Base-by-base conservation (phyloP, 2,329 filamentous ascomycete genomes). In the Pestalotiopsis sp. region DNA sequence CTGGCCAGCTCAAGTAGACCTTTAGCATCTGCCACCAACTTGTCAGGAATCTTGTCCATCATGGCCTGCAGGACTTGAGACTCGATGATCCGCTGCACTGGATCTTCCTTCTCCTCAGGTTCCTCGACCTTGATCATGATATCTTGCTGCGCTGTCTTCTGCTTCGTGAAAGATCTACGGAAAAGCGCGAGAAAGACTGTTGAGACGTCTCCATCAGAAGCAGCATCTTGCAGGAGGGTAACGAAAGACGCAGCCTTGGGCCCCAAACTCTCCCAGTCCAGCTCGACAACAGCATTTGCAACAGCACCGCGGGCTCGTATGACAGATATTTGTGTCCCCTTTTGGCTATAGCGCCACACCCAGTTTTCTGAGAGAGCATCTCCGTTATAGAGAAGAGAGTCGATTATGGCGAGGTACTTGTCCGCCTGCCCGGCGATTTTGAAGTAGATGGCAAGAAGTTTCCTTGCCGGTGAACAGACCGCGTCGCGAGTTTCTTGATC, bases 51-150 rank as follows among this genome's bases (percentile, higher is more conserved):
- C 60, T 82, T 85, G 27, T 88, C 86, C 78, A 93, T 88, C 79
- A 94, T 85, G 41, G 85, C 86, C 73, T 92, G 90, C 7, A 93
- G 82, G 0, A 93, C 79, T 63, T 89, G 89, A 4, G 90, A 83
- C 70, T 92, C 85, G 5, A 86, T 78, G 1, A 94, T 79, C 3
- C 84, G 82, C 4, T 75, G 75, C 3, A 88, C 69, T 0, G 86
- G 81, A 60, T 87, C 83, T 1, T 77, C 73, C 0, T 74, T 66
- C 3, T 79, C 72, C 1, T 81, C 76, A 20, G 38, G 36, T 23
- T 79, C 73, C 11, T 75, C 68, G 4, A 76, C 70, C n/a, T 77
- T 75, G 11, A 76, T 67, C 39, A 72, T 67, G 67, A 81, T 79
- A 13, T 71, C 67, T 4, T 70, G 67, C n/a, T 68, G 27, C 49